These are phyloP conservation scores for Scheffersomyces stambukii DNA, from an alignment of 1,139 yeast species.

Conservation along the genomic window DNA sequence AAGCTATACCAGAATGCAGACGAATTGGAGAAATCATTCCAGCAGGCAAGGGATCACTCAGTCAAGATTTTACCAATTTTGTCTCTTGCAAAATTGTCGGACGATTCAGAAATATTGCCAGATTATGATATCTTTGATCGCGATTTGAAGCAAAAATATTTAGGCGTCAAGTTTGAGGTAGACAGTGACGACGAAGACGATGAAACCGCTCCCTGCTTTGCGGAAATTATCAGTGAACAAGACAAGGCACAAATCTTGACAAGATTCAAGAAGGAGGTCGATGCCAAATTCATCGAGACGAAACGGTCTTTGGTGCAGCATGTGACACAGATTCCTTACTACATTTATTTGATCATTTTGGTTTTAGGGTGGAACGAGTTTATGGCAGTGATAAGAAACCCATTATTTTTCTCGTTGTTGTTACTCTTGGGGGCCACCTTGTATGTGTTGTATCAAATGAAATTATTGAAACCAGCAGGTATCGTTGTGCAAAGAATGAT, in stretches of 20 bases:
- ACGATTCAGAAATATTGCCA: slow-evolving; percentile 55
- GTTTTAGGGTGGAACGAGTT: slow-evolving; percentile 96
- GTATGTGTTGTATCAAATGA: slow-evolving; percentile 66
- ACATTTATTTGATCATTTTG: slow-evolving; percentile 66
- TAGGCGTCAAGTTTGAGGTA: slow-evolving; percentile 30
- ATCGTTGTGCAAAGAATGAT: slow-evolving; percentile 54
- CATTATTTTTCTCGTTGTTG: slow-evolving; percentile 62
- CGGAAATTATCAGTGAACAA: slow-evolving; percentile 52
- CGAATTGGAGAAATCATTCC: slow-evolving; percentile 68
- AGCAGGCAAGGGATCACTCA: slow-evolving; percentile 55
- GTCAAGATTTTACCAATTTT: slow-evolving; percentile 56
- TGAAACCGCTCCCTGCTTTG: slow-evolving; percentile 35
- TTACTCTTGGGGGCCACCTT: slow-evolving; percentile 55
- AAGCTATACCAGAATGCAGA: slow-evolving; percentile 70
- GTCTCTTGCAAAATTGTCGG: slow-evolving; percentile 50
- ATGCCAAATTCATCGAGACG: slow-evolving; percentile 80
- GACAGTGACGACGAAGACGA: slow-evolving; percentile 34
- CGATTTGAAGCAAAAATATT: slow-evolving; percentile 18
- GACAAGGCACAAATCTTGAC: slow-evolving; percentile 56
- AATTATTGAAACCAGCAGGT: slow-evolving; percentile 72
- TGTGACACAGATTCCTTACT: slow-evolving; percentile 77
- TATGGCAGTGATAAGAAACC: slow-evolving; percentile 81
- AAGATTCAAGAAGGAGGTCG: slow-evolving; percentile 73
- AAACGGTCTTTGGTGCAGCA: slow-evolving; percentile 70
- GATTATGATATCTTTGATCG: slow-evolving; percentile 41